phyloP scores from a whole-genome alignment of 257 asterid species.

The Solanum habrochaites region DNA sequence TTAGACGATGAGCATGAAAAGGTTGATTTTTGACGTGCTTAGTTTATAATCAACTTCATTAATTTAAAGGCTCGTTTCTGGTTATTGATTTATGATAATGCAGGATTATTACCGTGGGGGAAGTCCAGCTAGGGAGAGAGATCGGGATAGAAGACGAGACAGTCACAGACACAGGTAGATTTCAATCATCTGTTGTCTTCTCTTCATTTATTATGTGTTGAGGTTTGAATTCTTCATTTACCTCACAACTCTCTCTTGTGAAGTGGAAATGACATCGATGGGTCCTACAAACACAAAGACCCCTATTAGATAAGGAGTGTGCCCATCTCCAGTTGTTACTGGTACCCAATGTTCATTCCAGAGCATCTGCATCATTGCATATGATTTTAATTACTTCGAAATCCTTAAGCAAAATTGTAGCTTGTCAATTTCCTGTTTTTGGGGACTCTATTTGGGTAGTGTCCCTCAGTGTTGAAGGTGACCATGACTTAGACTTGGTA shows the following conservation, averaged over 20 bases:
- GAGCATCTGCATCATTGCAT: neutral
- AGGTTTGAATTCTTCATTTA: neutral
- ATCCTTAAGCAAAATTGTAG: neutral
- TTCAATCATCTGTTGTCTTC: neutral
- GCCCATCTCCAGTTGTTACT: neutral
- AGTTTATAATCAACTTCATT: neutral
- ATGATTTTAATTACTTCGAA: neutral
- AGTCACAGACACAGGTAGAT: conserved; percentile 69
- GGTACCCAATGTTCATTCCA: neutral
- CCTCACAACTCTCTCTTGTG: neutral
- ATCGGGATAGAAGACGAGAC: conserved; percentile 78
- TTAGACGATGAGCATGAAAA: conserved; percentile 48
- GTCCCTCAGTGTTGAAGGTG: neutral
- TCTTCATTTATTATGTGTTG: neutral
- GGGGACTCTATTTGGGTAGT: neutral
- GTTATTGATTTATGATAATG: neutral
- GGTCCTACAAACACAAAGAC: neutral
- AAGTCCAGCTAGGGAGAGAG: conserved; percentile 81
- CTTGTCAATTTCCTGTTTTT: neutral
- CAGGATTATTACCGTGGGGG: conserved; percentile 71
- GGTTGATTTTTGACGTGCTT: conserved; percentile 24
- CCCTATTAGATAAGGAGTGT: neutral
- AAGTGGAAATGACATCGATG: neutral
- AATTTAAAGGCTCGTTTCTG: neutral
- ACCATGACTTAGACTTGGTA: neutral